These are phyloP conservation scores for Candida taoyuanica DNA, from an alignment of 805 yeast species.

Conservation along the genomic window DNA sequence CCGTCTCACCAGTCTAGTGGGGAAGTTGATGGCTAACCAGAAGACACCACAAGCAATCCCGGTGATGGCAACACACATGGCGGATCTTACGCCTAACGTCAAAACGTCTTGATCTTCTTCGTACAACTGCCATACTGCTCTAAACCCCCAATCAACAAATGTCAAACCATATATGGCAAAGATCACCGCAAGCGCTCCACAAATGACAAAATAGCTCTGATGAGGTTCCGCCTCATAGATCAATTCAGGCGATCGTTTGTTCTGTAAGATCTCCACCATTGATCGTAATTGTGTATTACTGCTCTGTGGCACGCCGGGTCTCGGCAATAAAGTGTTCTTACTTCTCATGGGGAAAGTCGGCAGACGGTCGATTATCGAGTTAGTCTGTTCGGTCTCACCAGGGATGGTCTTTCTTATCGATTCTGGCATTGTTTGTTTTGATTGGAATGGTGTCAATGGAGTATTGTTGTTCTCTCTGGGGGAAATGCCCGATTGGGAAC, in stretches of 20 bases:
- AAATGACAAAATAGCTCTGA: constrained; percentile 63
- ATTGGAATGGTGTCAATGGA: not conserved
- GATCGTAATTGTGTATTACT: constrained; percentile 43
- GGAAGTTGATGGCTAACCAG: constrained; percentile 43
- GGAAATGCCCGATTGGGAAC: constrained; percentile 1
- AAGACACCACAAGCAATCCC: constrained; percentile 30
- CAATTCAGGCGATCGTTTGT: constrained; percentile 60
- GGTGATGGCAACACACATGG: constrained; percentile 39
- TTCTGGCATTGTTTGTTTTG: constrained; percentile 16
- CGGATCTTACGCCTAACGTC: constrained; percentile 33
- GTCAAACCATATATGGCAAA: constrained; percentile 66
- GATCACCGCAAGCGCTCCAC: constrained; percentile 64
- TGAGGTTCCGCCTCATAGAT: constrained; percentile 85
- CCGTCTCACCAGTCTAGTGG: constrained; percentile 67
- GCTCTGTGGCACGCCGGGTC: constrained; percentile 74
- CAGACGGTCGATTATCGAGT: constrained; percentile 51
- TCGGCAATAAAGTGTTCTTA: constrained; percentile 67
- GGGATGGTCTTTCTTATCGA: constrained; percentile 24
- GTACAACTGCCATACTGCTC: constrained; percentile 47
- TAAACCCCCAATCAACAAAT: constrained; percentile 51
- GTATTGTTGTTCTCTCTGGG: not conserved
- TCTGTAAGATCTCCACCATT: constrained; percentile 52
- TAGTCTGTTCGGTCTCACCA: constrained; percentile 26
- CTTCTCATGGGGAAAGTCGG: constrained; percentile 65
- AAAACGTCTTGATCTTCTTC: constrained; percentile 43